Percentiles rank a stretch among this genome's conserved stretches.
Evolutionary conservation across 140 eudicot genomes (phyloP).

Genomic region (Artemisia princeps): DNA sequence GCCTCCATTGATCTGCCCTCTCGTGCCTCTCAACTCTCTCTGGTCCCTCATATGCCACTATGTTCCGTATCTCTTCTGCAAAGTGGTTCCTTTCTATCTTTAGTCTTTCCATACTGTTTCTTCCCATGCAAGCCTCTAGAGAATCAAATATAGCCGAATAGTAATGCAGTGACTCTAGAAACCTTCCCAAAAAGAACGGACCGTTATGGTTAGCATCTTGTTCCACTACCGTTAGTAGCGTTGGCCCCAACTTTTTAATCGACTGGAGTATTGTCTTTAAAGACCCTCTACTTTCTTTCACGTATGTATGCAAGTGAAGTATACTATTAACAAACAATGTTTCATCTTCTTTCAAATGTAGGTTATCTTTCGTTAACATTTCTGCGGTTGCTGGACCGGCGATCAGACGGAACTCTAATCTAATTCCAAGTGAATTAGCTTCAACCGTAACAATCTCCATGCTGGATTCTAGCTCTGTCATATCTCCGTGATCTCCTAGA

Average conservation of each 20-base stretch:
- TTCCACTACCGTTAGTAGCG: constrained; percentile 60
- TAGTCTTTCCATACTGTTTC: constrained; percentile 44
- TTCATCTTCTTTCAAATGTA: constrained; percentile 44
- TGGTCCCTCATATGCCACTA: constrained; percentile 63
- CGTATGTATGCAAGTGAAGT: constrained; percentile 55
- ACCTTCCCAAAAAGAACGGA: constrained; percentile 70
- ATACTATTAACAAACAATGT: constrained; percentile 49
- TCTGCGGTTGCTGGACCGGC: constrained; percentile 41
- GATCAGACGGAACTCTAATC: constrained; percentile 29
- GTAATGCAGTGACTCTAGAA: constrained; percentile 68
- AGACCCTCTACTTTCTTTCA: constrained; percentile 61
- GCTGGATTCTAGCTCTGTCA: constrained; percentile 29
- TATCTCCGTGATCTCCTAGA: constrained; percentile 37
- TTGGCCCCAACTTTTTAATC: constrained; percentile 51
- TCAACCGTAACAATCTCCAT: constrained; percentile 31
- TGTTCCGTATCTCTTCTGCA: constrained; percentile 59
- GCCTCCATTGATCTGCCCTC: constrained; percentile 71
- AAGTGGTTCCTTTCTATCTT: constrained; percentile 51
- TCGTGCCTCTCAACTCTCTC: constrained; percentile 69
- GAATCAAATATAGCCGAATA: constrained; percentile 80
- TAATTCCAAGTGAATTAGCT: constrained; percentile 40
- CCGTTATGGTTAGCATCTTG: constrained; percentile 86
- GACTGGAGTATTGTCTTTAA: constrained; percentile 56
- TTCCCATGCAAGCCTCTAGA: constrained; percentile 45
- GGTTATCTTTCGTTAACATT: constrained; percentile 42